phyloP scores from a whole-genome alignment of 2,329 filamentous ascomycete genomes.

The Camillea tinctor region DNA sequence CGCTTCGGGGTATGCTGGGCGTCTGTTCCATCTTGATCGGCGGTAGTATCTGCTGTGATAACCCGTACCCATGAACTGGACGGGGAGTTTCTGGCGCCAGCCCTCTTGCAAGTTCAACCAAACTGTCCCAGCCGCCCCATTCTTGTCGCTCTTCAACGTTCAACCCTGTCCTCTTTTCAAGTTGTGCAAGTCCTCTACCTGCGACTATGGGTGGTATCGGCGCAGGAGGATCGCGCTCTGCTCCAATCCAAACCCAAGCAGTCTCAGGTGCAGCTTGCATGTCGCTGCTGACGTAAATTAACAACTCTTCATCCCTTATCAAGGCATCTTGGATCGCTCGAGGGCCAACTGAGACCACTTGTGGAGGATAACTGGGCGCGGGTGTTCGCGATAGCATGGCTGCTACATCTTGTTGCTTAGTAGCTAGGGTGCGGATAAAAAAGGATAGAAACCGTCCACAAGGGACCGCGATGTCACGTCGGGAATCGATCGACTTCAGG shows the following conservation, averaged over 20 bases:
- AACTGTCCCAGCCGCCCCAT: slow-evolving; percentile 78
- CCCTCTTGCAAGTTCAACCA: slow-evolving; percentile 62
- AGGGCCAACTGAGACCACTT: slow-evolving; percentile 19
- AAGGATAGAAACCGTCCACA: slow-evolving; percentile 82
- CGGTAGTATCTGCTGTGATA: slow-evolving; percentile 29
- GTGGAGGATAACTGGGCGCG: slow-evolving; percentile 25
- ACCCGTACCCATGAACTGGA: slow-evolving; percentile 26
- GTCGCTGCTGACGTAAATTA: slow-evolving; percentile 84
- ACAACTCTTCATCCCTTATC: slow-evolving; percentile 75
- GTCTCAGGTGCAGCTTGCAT: slow-evolving; percentile 75
- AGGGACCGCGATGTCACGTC: slow-evolving; percentile 69
- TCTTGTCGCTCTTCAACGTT: slow-evolving; percentile 59
- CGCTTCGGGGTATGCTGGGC: slow-evolving; percentile 21
- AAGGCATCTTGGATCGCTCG: slow-evolving; percentile 37
- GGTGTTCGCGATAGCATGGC: slow-evolving; percentile 28
- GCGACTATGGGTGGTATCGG: slow-evolving; percentile 25
- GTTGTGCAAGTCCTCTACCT: slow-evolving; percentile 42
- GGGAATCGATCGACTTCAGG: slow-evolving; percentile 67
- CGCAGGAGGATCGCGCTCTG: slow-evolving; percentile 45
- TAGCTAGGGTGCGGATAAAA: slow-evolving; percentile 68
- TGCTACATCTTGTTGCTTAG: slow-evolving; percentile 49
- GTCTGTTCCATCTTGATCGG: slow-evolving; percentile 35
- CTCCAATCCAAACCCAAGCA: slow-evolving; percentile 79
- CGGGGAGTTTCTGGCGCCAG: slow-evolving; percentile 42
- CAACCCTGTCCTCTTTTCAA: slow-evolving; percentile 50